Evolutionary conservation across 1,284 basidiomycete species (phyloP), one percentile per base, ranked within the genome.

Genomic region (Puccinia polysora): DNA sequence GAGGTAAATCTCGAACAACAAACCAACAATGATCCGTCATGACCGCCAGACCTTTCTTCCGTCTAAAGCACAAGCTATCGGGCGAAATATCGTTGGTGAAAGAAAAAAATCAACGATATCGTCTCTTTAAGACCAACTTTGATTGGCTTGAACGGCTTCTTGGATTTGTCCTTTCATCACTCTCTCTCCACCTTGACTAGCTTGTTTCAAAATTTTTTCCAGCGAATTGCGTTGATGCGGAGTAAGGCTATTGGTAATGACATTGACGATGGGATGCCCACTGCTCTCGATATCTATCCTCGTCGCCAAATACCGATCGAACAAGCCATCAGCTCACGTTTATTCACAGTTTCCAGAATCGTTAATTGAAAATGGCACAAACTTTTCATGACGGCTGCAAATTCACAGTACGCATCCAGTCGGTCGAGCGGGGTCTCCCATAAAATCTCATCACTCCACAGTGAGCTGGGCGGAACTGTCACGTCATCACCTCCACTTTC

Each of bases 401-500:
- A 79, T 8, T 74, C 65, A 30, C 72, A 67, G 55, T 79, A 79
- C 7, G 74, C 75, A 64, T 79, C 78, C 28, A 78, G 60, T 56
- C 75, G 68, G 69, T 79, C 78, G 32, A 79, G 69, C 4, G 78
- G 78, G 6, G 77, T 77, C 10, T 76, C 76, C 75, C 77, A 79
- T 2, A 77, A 65, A 30, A 78, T 75, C 58, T 79, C 78, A 38
- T 77, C 75, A 45, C 75, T 76, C 75, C 77, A 78, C 0, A 74
- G 23, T 20, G 67, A 69, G 43, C 67, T 69, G 6, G 67, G 53
- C n/a, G 67, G 55, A 10, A 45, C 20, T 2, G 55, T 47, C 4
- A 28, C n/a, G 4, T 60, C 67, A 40, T 60, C 50, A 43, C 71
- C 75, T 25, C 60, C 65, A 2, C 8, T 56, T 1, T 6, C 55